These are phyloP conservation scores for Candida adriatica DNA, from an alignment of 805 yeast species.

Conservation along the genomic window DNA sequence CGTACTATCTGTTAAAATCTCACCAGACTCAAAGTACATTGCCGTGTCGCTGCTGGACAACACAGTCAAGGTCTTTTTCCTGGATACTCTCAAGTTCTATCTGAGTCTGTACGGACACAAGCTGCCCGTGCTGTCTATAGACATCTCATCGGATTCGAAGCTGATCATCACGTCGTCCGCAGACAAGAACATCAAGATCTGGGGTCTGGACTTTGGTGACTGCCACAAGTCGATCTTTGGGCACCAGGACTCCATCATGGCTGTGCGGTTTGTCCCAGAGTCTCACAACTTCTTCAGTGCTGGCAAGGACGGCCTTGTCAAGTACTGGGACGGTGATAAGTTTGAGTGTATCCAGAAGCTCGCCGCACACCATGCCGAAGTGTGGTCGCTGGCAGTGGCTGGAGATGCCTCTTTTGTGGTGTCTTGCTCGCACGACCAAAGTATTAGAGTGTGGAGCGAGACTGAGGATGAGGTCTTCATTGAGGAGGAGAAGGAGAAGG, in stretches of 20 bases:
- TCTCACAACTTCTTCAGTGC: conserved; percentile 85
- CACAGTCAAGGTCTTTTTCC: conserved; percentile 91
- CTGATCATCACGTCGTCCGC: conserved; percentile 90
- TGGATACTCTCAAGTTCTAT: conserved; percentile 81
- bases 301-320: conserved; percentile 81
- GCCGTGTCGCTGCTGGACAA: conserved; percentile 86
- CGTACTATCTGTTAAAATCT: conserved; percentile 67
- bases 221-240: conserved; percentile 96
- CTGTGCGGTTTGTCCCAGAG: conserved; percentile 76
- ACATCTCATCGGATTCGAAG: conserved; percentile 84
- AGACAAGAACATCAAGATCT: conserved; percentile 92
- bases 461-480: conserved; percentile 93
- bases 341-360: conserved; percentile 89
- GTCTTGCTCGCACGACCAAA: conserved; percentile 87
- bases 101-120: conserved; percentile 93
- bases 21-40: conserved; percentile 70
- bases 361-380: conserved; percentile 84
- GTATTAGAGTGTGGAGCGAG: conserved; percentile 88
- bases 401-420: conserved; percentile 63
- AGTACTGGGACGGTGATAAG: conserved; percentile 98
- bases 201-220: conserved; percentile 99
- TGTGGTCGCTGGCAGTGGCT: conserved; percentile 86
- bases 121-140: conserved; percentile 88
- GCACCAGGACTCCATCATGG: conserved; percentile 93
- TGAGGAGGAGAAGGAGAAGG: conserved; percentile 95